Base-by-base conservation (phyloP, 495 filamentous ascomycete genomes). In the Daldinia loculata region DNA sequence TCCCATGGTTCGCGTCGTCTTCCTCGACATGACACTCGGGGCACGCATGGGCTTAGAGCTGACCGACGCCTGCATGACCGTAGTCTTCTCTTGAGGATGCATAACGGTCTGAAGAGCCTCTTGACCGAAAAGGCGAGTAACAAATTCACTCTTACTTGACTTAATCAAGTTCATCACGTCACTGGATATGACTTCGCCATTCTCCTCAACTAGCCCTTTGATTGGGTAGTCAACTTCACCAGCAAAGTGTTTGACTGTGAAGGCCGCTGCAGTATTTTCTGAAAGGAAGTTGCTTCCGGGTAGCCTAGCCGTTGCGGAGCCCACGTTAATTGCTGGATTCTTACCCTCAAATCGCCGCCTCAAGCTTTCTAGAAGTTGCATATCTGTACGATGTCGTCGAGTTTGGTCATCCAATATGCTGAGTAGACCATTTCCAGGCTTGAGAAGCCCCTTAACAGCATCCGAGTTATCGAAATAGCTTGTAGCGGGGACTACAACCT, bases 401-500 rank as follows among this genome's bases (percentile, higher is more conserved):
- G 92, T 97, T 79, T 99, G 95, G 76, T 99, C 95, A 77, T 98
- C 95, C 11, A 99, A 82, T 64, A 99, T 99, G 80, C 92, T 93
- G 43, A 99, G 85, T 30, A 99, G 78, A 4, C 95, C 95, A 77
- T 98, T 98, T 36, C 93, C 92, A 41, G 92, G 86, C 80, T 99
- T 99, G 66, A 98, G 80, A 34, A 99, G 80, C 0, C 92, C 95
- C 64, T 91, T 92, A 27, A 97, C 94, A 29, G 93, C 93, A 76
- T 98, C 95, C 0, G 91, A 92, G 80, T 98, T 99, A 80, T 99
- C 95, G 62, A 97, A 99, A 76, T 98, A 99, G 81, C 92, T 95
- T 0, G 95, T 97, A 1, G 93, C 90, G 4, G 94, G 87, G 6
- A 99, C 93, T 14, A 82, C 86, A 7, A 98, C 91, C 75, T 98